Conservation (phyloP, 306 rosid genomes). For the Pterocarpus santalinus region DNA sequence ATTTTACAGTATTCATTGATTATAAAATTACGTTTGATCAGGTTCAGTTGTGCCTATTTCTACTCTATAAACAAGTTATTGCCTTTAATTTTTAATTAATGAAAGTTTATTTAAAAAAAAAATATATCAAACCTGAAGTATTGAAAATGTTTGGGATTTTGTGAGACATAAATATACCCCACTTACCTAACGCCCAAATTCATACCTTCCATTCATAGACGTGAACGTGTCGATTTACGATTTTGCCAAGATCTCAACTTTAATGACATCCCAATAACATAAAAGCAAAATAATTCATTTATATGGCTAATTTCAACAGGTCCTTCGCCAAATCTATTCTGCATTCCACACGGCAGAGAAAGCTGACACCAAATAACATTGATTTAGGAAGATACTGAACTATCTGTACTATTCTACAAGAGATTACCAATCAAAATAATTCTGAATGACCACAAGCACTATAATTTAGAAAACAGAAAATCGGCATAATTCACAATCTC, state of each 20-base stretch:
- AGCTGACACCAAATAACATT: not conserved
- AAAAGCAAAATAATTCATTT: slow-evolving; percentile 5
- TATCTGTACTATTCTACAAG: not conserved
- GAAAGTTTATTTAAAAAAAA: no score
- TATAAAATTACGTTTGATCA: no score
- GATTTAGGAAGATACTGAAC: not conserved
- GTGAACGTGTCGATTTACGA: not conserved
- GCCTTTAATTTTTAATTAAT: no score
- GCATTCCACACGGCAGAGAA: not conserved
- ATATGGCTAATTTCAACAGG: slow-evolving; percentile 15
- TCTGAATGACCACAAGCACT: not conserved
- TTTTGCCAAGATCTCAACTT: slow-evolving; percentile 3
- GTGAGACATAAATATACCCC: not conserved
- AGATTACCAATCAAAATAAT: not conserved
- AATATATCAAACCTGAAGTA: not conserved
- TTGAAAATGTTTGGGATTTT: not conserved
- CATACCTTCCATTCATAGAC: not conserved
- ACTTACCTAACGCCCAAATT: not conserved
- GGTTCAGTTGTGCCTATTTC: no score
- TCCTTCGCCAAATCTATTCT: slow-evolving; percentile 1
- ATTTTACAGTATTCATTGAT: no score
- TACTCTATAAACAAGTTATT: no score
- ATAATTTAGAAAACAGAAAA: not conserved
- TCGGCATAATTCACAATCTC: slow-evolving; percentile 1
- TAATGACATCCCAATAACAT: not conserved